Base-by-base conservation (phyloP, 2,329 filamentous ascomycete genomes). In the Chaetomium globosum region DNA sequence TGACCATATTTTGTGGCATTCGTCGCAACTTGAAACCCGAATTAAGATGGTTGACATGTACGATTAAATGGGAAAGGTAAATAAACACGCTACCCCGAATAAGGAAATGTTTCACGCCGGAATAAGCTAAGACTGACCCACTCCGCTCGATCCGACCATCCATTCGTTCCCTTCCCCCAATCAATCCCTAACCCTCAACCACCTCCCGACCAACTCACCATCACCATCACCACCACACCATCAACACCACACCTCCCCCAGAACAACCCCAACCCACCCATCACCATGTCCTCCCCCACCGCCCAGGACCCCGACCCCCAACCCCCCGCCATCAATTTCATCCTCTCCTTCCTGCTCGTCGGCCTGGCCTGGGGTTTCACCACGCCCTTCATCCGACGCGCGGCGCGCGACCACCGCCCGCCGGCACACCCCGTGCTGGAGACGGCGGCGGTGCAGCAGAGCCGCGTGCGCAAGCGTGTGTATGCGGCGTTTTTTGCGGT, bases 341-440 rank as follows among this genome's bases (percentile, higher is more conserved):
- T 95, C 68, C 82, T 94, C 65, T 92, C 91, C 71, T 97, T 97
- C 82, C 83, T 97, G 61, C 87, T 97, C 66, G 93, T 98, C 70
- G 93, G 93, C 61, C 81, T 95, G 28, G 93, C 92, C 71, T 98
- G 94, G 94, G 94, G 93, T 59, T 87, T 96, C 72, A 97, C 92
- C 0, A 96, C 92, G 23, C 89, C 89, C 63, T 97, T 98, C 80
- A 96, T 98, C 82, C 89, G 93, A 28, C 86, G 87, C 68, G 94
- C 94, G 10, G 93, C 94, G 1, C 84, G 89, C 57, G 84, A 88
- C 67, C 93, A 95, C 79, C 85, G 82, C 61, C 88, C 89, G 3
- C 82, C 86, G 1, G 70, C 82, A 1, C 87, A 89, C 71, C 80
- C 85, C 3, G 71, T 85, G 23, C 80, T 89, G 39, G 78, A 82